Percentiles rank a stretch among this genome's conserved stretches.
These are phyloP conservation scores for Geum urbanum DNA, from an alignment of 306 rosid genomes.

Conservation along the genomic window DNA sequence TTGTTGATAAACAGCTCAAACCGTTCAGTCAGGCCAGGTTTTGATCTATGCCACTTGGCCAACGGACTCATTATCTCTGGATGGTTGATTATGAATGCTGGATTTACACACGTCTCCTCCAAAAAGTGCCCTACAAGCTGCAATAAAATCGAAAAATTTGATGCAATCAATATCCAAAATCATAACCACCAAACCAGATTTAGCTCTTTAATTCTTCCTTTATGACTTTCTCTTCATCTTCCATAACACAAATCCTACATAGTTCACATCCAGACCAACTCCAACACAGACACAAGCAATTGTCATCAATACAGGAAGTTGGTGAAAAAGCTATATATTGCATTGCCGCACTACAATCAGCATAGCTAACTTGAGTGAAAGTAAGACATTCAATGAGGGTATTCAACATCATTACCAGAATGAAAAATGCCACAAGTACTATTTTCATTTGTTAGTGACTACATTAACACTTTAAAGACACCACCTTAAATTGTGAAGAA, in stretches of 20 bases:
- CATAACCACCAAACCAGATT: background rate
- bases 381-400: background rate
- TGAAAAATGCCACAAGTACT: too few species aligned
- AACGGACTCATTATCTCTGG: conserved; percentile 94
- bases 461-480: background rate
- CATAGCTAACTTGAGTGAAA: too few species aligned
- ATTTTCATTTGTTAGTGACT: too few species aligned
- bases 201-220: background rate
- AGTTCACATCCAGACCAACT: background rate
- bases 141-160: conserved; percentile 10
- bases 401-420: background rate
- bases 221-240: too few species aligned
- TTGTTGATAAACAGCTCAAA: conserved; percentile 82
- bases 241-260: too few species aligned
- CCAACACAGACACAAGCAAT: background rate
- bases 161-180: background rate
- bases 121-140: conserved; percentile 97
- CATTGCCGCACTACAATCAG: background rate
- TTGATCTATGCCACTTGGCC: conserved; percentile 91
- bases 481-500: background rate
- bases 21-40: conserved; percentile 82
- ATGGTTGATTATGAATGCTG: conserved; percentile 78
- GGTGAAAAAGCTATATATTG: background rate
- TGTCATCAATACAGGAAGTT: background rate
- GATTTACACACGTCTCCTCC: conserved; percentile 83